Evolutionary conservation across 805 yeast genomes (phyloP).

Genomic region (Metschnikowia picachoensis): DNA sequence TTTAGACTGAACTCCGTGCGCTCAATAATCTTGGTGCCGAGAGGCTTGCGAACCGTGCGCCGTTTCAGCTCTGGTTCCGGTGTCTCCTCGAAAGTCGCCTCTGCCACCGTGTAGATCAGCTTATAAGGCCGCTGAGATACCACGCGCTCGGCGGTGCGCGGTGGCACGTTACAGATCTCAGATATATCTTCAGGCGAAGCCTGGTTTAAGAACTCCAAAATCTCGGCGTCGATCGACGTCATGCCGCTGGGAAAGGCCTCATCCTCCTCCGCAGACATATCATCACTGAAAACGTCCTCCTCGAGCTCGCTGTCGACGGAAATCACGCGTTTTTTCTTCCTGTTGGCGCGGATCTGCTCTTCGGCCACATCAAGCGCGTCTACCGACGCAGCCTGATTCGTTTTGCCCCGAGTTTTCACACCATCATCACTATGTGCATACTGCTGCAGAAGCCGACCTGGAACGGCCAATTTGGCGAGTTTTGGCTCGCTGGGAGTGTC

Average conservation of each 20-base stretch:
- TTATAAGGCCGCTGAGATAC: slow-evolving; percentile 68
- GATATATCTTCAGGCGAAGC: slow-evolving; percentile 72
- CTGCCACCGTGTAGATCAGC: slow-evolving; percentile 55
- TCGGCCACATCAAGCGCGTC: slow-evolving; percentile 41
- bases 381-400: slow-evolving; percentile 14
- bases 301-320: slow-evolving; percentile 30
- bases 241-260: slow-evolving; percentile 30
- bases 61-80: slow-evolving; percentile 32
- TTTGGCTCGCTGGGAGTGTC: not conserved
- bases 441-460: not conserved
- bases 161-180: slow-evolving; percentile 72
- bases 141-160: slow-evolving; percentile 60
- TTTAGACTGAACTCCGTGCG: slow-evolving; percentile 64
- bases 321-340: slow-evolving; percentile 13
- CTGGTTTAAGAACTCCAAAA: slow-evolving; percentile 72
- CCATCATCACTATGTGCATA: slow-evolving; percentile 8
- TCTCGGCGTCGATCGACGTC: slow-evolving; percentile 56
- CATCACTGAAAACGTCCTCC: slow-evolving; percentile 47
- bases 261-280: slow-evolving; percentile 43
- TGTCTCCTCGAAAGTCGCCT: slow-evolving; percentile 44
- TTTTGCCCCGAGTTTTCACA: slow-evolving; percentile 3
- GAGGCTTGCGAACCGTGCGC: slow-evolving; percentile 40
- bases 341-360: slow-evolving; percentile 35
- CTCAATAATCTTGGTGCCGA: slow-evolving; percentile 73
- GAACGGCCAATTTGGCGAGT: not conserved